phyloP scores from a whole-genome alignment of 495 filamentous ascomycete species.

The Aspergillus olivimuriae region DNA sequence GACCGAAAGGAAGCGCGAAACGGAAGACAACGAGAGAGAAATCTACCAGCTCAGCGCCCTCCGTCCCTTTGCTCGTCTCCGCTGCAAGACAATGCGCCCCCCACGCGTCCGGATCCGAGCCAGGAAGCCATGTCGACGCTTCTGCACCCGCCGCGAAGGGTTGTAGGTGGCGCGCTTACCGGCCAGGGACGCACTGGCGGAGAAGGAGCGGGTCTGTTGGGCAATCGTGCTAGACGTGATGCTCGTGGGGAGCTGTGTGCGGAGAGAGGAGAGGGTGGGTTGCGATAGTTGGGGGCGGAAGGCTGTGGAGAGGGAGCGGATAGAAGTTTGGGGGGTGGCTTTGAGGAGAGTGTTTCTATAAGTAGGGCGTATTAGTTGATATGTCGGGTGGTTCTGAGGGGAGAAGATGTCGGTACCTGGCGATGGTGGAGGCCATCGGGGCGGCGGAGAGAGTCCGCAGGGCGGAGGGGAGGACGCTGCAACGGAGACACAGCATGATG shows the following conservation, averaged over 20 bases:
- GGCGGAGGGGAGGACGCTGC: slow-evolving; percentile 26
- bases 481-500: slow-evolving; percentile 30
- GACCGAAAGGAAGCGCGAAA: too few relatives aligned
- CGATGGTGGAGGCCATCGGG: not conserved
- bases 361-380: not conserved
- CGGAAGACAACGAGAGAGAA: not conserved
- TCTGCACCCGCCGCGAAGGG: slow-evolving; percentile 63
- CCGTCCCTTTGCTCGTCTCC: slow-evolving; percentile 55
- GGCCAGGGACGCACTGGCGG: slow-evolving; percentile 39
- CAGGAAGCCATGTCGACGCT: slow-evolving; percentile 65
- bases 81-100: slow-evolving; percentile 49
- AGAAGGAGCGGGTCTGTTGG: slow-evolving; percentile 34
- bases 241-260: slow-evolving; percentile 8
- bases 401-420: not conserved
- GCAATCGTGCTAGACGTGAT: slow-evolving; percentile 11
- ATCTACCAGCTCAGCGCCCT: slow-evolving; percentile 52
- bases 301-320: slow-evolving; percentile 22
- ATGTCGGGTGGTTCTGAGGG: not conserved
- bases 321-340: slow-evolving; percentile 11
- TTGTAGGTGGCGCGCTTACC: slow-evolving; percentile 56
- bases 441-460: slow-evolving; percentile 8
- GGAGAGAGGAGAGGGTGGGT: slow-evolving; percentile 26
- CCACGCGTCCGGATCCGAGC: slow-evolving; percentile 48
- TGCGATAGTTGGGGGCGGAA: slow-evolving; percentile 29
- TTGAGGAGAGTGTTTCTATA: slow-evolving; percentile 6